Base-by-base conservation (phyloP, 352 stramenopile species). In the Phytophthora ramorum region DNA sequence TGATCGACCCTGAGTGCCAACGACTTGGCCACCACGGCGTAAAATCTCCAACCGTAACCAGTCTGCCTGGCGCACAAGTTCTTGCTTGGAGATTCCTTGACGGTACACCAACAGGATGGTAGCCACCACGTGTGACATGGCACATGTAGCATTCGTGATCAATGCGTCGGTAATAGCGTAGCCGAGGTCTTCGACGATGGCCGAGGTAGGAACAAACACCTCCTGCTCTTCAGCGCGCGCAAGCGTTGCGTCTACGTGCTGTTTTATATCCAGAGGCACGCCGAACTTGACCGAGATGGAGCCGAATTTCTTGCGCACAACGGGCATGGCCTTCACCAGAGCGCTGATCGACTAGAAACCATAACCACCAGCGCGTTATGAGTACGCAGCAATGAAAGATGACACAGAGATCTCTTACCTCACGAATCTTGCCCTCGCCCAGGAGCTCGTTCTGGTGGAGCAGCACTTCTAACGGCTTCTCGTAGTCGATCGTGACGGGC, bases 401-500 rank as follows among this genome's bases (percentile, higher is more conserved):
- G 20, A 53, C 46, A 14, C 5, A 35, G 45, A 41, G 26, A 19
- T 6, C 38, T 38, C 66, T 19, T 68, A 87, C 80, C 69, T 94
- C 85, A 40, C 90, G 89, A 58, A 93, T 78, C 60, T 93, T 92
- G 56, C 86, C 86, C 62, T 92, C 83, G 14, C 87, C 87, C 5
- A 94, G 54, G 0, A 96, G 62, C 26, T 96, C 87, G 16, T 94
- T 91, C 55, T 93, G 87, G 34, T 96, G 87, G 5, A 96, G 53
- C 54, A 92, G 66, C 14, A 92, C 83, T 63, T 96, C 87, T 19
- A 93, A 70, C 2, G 87, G 86, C 66, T 93, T 94, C 63, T 96
- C 87, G 49, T 94, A 96, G 65, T 96, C 87, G 46, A 96, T 96
- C 5, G 85, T 94, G 22, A 96, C 83, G 0, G 87, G 87, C 9